A percentile compares a stretch with the other conserved stretches of the same genome.
Conservation (phyloP, 495 filamentous ascomycete genomes). For the Achaetomiella virescens region DNA sequence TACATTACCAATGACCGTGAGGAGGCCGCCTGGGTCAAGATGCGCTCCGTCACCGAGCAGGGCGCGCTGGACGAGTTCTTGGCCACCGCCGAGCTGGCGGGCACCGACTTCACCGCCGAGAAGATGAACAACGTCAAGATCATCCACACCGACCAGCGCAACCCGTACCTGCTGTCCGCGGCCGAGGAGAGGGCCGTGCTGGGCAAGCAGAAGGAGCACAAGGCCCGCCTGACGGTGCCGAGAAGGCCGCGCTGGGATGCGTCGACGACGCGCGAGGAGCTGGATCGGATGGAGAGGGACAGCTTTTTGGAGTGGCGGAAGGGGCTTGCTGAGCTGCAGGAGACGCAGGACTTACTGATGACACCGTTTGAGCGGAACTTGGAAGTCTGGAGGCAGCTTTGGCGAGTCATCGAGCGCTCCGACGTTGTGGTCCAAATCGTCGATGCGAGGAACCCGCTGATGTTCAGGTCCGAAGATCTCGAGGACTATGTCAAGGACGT, state of each 20-base stretch:
- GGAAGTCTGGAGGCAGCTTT: slow-evolving; percentile 97
- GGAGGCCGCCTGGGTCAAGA: slow-evolving; percentile 85
- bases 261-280: slow-evolving; percentile 69
- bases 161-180: slow-evolving; percentile 85
- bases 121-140: slow-evolving; percentile 98
- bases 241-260: slow-evolving; percentile 84
- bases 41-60: slow-evolving; percentile 98
- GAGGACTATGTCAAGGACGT: slow-evolving; percentile 94
- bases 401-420: slow-evolving; percentile 95
- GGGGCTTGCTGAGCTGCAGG: slow-evolving; percentile 84
- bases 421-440: slow-evolving; percentile 98
- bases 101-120: slow-evolving; percentile 97
- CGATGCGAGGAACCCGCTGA: slow-evolving; percentile 88
- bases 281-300: slow-evolving; percentile 74
- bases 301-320: slow-evolving; percentile 84
- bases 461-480: slow-evolving; percentile 91
- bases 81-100: slow-evolving; percentile 84
- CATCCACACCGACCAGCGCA: slow-evolving; percentile 90
- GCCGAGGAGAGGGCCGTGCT: slow-evolving; percentile 74
- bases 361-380: slow-evolving; percentile 97
- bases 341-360: slow-evolving; percentile 90
- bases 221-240: slow-evolving; percentile 74
- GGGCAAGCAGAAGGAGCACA: slow-evolving; percentile 76
- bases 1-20: slow-evolving; percentile 67
- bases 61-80: slow-evolving; percentile 75